These are phyloP conservation scores for Liriodendron chinense DNA, from an alignment of 164 flowering plant species.

Conservation along the genomic window DNA sequence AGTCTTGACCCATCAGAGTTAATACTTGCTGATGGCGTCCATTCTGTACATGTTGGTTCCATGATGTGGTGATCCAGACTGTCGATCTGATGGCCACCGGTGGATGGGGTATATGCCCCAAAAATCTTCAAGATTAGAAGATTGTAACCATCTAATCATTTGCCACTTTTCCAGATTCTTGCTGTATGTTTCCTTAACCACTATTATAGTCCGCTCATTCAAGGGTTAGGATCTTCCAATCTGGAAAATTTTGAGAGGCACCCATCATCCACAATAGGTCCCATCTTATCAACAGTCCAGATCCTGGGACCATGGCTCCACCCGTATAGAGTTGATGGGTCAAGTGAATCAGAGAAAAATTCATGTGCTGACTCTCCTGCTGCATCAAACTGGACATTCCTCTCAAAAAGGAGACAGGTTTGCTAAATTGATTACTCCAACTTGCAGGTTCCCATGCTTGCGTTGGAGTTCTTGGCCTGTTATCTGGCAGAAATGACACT, in stretches of 20 bases:
- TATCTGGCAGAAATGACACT: constrained; percentile 74
- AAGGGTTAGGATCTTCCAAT: not conserved
- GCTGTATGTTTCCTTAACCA: too few species aligned
- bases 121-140: too few species aligned
- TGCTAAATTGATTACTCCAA: not conserved
- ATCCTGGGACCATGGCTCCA: not conserved
- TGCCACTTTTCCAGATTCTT: too few species aligned
- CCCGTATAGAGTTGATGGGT: not conserved
- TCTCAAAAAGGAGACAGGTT: not conserved
- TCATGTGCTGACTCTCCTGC: not conserved
- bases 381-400: not conserved
- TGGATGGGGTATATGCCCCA: too few species aligned
- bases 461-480: constrained; percentile 62
- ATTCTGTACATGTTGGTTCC: too few species aligned
- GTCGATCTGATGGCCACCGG: too few species aligned
- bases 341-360: not conserved
- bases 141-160: too few species aligned
- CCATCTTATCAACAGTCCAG: not conserved
- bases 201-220: not conserved
- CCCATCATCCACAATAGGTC: not conserved
- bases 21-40: too few species aligned
- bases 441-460: constrained; percentile 47
- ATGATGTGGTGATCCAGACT: too few species aligned
- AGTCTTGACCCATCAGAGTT: too few species aligned
- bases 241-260: not conserved